Evolutionary conservation across 2,329 filamentous ascomycete species (phyloP), one percentile per base, ranked within the genome.

Genomic region (Colletotrichum acutatum): DNA sequence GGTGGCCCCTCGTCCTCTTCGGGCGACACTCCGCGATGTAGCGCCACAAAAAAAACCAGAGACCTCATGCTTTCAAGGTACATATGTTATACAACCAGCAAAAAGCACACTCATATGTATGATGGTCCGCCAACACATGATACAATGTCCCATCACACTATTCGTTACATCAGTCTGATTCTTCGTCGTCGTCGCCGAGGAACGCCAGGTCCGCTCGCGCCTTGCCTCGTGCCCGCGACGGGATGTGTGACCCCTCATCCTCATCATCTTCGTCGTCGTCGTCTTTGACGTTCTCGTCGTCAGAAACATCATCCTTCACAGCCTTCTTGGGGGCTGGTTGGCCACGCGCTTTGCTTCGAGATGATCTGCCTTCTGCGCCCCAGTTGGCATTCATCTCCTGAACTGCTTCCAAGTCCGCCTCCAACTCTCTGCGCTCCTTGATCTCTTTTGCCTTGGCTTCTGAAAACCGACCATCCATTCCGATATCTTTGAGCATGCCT

Each of bases 391-490:
- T 92, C 78, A 95, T 95, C 80, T 97, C 92, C 80, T 94, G 91
- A 19, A 98, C 95, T 14, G 91, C 92, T 78, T 97, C 94, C 7
- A 98, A 85, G 78, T 99, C 96, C 0, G 92, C 94, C 78, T 90
- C 88, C 46, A 99, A 87, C 83, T 99, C 96, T 66, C 96, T 89
- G 78, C 89, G 87, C 83, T 98, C 96, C 80, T 95, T 97, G 80
- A 98, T 98, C 82, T 94, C 91, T 28, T 89, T 90, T 0, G 96
- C 96, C 78, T 93, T 96, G 54, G 95, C 92, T 77, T 93, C 89
- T 0, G 94, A 97, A 82, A 95, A 98, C 19, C 96, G 91, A 0
- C 95, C 96, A 1, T 91, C 91, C 94, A 98, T 98, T 42, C 96
- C 97, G 5, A 91, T 87, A 34, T 97, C 95, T 42, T 88, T 87